A percentile compares a stretch with the other conserved stretches of the same genome.
These are phyloP conservation scores for Ophiosphaerella narmari DNA, from an alignment of 2,329 filamentous ascomycete species.

Conservation along the genomic window DNA sequence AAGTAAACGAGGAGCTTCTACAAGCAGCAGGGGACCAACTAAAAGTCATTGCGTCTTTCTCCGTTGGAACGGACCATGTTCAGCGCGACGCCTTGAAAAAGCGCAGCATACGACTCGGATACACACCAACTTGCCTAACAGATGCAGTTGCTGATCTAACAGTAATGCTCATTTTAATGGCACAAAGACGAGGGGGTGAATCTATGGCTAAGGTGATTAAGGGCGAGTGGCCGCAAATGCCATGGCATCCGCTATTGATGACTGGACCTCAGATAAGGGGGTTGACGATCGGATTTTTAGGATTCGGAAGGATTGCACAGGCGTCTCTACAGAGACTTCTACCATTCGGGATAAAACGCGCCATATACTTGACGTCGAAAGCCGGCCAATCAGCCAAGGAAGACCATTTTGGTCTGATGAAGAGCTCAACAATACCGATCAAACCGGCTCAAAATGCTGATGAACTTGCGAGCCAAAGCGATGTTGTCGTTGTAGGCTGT, in stretches of 20 bases:
- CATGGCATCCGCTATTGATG: conserved; percentile 38
- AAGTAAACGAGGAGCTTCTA: conserved; percentile 32
- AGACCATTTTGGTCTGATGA: conserved; percentile 29
- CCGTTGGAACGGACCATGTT: conserved; percentile 39
- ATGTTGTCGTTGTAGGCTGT: conserved; percentile 37
- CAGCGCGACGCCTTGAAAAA: conserved; percentile 29
- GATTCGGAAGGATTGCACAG: conserved; percentile 36
- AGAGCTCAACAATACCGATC: conserved; percentile 21
- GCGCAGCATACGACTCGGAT: conserved; percentile 34
- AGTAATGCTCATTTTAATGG: conserved; percentile 40
- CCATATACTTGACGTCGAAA: conserved; percentile 32
- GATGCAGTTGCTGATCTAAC: conserved; percentile 38
- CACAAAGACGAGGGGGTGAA: conserved; percentile 35
- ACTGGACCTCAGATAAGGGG: conserved; percentile 33
- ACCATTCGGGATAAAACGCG: conserved; percentile 32
- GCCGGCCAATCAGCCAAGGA: conserved; percentile 29
- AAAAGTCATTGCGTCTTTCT: conserved; percentile 37
- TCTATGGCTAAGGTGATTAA: conserved; percentile 27
- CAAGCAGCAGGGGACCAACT: conserved; percentile 24
- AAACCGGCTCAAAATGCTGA: conserved; percentile 22
- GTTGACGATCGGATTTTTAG: conserved; percentile 33
- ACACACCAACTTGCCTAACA: conserved; percentile 37
- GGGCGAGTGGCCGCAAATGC: conserved; percentile 37
- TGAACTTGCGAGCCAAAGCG: conserved; percentile 36
- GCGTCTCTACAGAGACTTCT: conserved; percentile 31